Evolutionary conservation across 345 rosid genomes (phyloP).

Genomic region (Eucalyptus sp.): DNA sequence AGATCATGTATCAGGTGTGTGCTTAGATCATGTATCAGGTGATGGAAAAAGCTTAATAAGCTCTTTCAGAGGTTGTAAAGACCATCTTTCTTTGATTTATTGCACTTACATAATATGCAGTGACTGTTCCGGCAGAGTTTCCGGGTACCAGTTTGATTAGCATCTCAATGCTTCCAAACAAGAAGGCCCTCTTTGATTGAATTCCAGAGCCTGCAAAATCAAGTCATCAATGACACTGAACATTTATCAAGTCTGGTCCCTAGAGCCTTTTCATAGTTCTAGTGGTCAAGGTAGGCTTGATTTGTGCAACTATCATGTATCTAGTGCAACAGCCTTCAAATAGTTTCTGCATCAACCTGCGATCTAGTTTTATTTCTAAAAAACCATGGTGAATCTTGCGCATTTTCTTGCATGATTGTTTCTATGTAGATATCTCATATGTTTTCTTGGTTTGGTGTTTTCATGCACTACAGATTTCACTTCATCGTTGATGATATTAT

Average conservation of each 20-base stretch:
- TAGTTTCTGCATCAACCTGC: neutral
- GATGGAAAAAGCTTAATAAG: neutral
- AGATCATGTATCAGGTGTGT: neutral
- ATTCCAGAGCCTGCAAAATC: constrained; percentile 38
- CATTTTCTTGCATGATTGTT: neutral
- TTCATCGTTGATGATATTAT: neutral
- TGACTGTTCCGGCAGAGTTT: constrained; percentile 80
- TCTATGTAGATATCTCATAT: neutral
- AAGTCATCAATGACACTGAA: neutral
- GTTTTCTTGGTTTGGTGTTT: neutral
- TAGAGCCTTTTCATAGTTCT: neutral
- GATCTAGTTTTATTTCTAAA: neutral
- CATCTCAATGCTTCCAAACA: constrained; percentile 75
- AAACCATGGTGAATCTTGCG: neutral
- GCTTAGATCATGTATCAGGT: neutral
- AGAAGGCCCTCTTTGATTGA: constrained; percentile 42
- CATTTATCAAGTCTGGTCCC: neutral
- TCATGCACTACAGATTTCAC: neutral
- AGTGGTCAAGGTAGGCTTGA: neutral
- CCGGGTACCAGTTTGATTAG: constrained; percentile 72
- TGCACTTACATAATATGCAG: constrained; percentile 48
- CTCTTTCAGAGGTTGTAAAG: neutral
- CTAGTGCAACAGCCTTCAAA: neutral
- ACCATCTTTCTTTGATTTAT: neutral
- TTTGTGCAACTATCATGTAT: neutral